Percentiles rank a stretch among this genome's conserved stretches.
These are phyloP conservation scores for Sequoiadendron giganteum DNA, from an alignment of 75 land plant species.

Conservation along the genomic window DNA sequence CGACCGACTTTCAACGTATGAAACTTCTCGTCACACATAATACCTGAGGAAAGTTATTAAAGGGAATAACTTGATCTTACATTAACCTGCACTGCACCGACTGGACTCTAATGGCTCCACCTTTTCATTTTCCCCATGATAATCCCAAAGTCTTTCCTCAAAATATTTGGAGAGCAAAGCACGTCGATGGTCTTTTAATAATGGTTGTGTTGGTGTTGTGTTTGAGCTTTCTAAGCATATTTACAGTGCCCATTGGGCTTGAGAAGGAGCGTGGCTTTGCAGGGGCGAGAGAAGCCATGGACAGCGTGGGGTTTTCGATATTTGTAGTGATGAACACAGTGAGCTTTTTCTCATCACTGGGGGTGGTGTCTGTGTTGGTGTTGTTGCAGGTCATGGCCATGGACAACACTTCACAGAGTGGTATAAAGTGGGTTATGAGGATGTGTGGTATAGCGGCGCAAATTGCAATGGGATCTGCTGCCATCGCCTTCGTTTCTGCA, in stretches of 20 bases:
- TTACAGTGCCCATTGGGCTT: neutral
- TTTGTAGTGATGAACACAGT: neutral
- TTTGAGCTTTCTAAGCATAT: neutral
- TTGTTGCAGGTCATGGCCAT: neutral
- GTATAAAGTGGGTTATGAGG: neutral
- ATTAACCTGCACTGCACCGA: too few species aligned
- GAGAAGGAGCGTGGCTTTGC: neutral
- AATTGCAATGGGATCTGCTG: neutral
- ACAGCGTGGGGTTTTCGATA: neutral
- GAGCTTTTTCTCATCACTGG: neutral
- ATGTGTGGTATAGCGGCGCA: neutral
- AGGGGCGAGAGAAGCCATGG: neutral
- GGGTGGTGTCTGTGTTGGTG: neutral
- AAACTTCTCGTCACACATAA: too few species aligned
- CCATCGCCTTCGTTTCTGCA: neutral
- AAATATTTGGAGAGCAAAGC: too few species aligned
- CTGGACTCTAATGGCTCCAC: too few species aligned
- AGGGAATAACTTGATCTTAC: too few species aligned
- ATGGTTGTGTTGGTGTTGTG: neutral
- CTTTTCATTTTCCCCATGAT: too few species aligned
- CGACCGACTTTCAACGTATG: too few species aligned
- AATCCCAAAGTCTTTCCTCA: too few species aligned
- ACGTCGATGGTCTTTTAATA: neutral
- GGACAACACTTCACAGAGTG: neutral
- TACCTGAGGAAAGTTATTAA: too few species aligned